Evolutionary conservation across 106 monocot genomes (phyloP), one percentile per base, ranked within the genome.

Genomic region (Apostasia ramifera): DNA sequence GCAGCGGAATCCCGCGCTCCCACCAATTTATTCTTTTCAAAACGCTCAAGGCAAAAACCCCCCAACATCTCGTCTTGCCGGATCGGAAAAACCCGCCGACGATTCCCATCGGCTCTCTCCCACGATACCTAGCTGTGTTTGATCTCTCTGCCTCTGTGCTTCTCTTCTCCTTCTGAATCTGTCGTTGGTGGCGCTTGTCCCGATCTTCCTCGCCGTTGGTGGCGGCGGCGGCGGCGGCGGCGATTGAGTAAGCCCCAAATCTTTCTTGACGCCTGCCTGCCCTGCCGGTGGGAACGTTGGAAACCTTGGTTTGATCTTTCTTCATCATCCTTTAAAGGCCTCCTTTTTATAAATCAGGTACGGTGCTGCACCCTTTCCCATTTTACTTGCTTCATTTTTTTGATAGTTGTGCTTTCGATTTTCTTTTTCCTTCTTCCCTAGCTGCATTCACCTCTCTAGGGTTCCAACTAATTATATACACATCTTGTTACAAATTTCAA

Each of bases 1-100:
- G 65, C 65, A 65, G 65, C 65, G 48, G 45, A 62, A 43, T 44
- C 48, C 65, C 14, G 48, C 47, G 65, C 65, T 49, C 12, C 6
- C 13, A 63, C 12, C 8, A 44, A 10, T 9, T 63, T 63, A 26
- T 15, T 6, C 6, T 3, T 48, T 65, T 49, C 65, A 11, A 65
- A 65, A 56, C 7, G 7, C 44, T 26, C 26, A 26, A 0, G 26
- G 26, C 26, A 26, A 26, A 26, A 26, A 26, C 26, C 26, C 26
- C 26, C 26, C 26, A 26, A 26, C 26, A 26, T 26, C 26, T 26
- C 26, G 26, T 26, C 26, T 26, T 26, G 44, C 42, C 44, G 12
- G 45, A 62, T 44, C 40, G 43, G 62, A 8, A 45, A 4, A 43
- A 12, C 62, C 43, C 62, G 12, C 52, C 7, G 62, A 44, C 44